Conservation (phyloP, 371 early-diverging fungal species). For the Rhizopus arrhizus region DNA sequence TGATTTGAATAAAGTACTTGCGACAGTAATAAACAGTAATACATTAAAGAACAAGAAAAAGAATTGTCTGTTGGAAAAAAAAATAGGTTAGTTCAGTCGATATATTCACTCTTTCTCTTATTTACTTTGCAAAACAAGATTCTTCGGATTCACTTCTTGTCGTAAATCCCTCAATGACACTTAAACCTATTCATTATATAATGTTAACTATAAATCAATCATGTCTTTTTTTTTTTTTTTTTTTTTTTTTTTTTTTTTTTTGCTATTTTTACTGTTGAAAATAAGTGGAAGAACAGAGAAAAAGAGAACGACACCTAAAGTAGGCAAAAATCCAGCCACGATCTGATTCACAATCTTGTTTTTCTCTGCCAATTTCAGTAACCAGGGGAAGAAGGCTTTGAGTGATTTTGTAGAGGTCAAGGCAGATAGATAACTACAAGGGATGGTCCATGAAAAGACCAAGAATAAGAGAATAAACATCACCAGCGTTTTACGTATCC, state of each 20-base stretch:
- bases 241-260: background rate
- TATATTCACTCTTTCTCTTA: background rate
- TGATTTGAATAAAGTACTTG: constrained; percentile 75
- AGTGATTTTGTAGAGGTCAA: constrained; percentile 56
- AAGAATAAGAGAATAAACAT: constrained; percentile 45
- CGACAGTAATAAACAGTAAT: constrained; percentile 81
- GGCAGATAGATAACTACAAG: constrained; percentile 59
- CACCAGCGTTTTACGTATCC: constrained; percentile 52
- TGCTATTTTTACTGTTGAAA: constrained; percentile 48
- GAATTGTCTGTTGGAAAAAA: constrained; percentile 68
- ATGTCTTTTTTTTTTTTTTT: background rate
- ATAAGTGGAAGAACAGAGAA: constrained; percentile 68
- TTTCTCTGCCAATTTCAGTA: constrained; percentile 46
- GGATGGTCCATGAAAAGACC: constrained; percentile 57
- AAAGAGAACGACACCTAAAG: constrained; percentile 59
- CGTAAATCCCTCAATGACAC: constrained; percentile 66
- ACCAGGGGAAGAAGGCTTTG: constrained; percentile 51
- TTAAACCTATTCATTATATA: constrained; percentile 25
- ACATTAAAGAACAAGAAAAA: constrained; percentile 89
- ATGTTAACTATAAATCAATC: background rate
- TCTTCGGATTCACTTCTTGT: constrained; percentile 72
- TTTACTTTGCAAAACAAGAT: constrained; percentile 67
- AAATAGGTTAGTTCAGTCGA: constrained; percentile 3
- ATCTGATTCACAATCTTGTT: constrained; percentile 55
- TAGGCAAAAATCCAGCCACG: constrained; percentile 63